Evolutionary conservation across 139 green algal species (phyloP), one percentile per base, ranked within the genome.

Genomic region (Closterium sp.): DNA sequence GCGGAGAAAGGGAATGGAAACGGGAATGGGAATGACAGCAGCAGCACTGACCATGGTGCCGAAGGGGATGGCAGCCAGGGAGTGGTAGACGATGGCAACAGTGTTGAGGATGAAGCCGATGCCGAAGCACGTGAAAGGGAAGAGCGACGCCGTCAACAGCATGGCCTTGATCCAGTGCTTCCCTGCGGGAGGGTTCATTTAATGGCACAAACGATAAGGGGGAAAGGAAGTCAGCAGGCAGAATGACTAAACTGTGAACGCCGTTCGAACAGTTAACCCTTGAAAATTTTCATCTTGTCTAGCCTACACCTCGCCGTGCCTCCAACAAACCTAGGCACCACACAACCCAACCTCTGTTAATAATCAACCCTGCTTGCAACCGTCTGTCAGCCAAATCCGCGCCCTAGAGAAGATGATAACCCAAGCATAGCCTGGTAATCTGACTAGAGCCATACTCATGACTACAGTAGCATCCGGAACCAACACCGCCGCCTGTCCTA

Each of bases 21-120:
- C 7, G 27, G 7, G 21, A n/a, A 86, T 28, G 79, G 27, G 27
- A 10, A 86, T n/a, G 79, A 86, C 4, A 28, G 89, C 84, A 84
- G n/a, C 79, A 90, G 90, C 31, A 93, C 92, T 45, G 28, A 94
- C 96, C 85, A 99, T 99, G 93, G 97, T 97, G 84, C 96, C 96
- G 92, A 99, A 99, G 42, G 97, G 97, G 45, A 99, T 97, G 19
- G 97, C 97, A 1, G 97, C 97, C 28, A 99, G 95, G 1, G 97
- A 98, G 89, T 97, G 95, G 93, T 99, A 99, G 88, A 95, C 96
- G 93, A 99, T 98, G 50, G 97, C 98, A 45, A 99, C 97, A 79
- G 97, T 98, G 97, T 99, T 99, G 88, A 99, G 96, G 42, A 96
- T 93, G 32, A 97, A 98, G 0, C 97, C 97, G 91, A 99, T 98